Evolutionary conservation across 2,329 filamentous ascomycete species (phyloP), one percentile per base, ranked within the genome.

Genomic region (Xylariaceae sp.): DNA sequence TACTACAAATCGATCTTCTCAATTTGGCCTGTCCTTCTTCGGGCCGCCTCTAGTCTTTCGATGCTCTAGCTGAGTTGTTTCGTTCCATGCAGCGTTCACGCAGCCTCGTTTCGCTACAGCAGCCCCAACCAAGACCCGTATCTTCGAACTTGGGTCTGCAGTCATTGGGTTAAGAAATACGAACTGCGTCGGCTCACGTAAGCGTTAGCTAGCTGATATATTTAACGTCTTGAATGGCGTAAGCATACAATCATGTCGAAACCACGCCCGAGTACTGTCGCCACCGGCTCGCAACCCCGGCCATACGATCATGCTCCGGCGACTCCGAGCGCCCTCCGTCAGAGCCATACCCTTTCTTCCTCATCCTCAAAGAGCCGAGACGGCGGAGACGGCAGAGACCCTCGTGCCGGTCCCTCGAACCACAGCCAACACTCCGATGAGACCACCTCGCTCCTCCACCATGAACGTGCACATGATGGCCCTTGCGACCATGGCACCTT

Each of bases 401-500:
- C 50, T 32, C 29, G 44, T 32, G 50, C 61, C 12, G 56, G 54
- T 43, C 19, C 26, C 37, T 40, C 53, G 23, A 21, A 26, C n/a
- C 57, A 66, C 43, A 58, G 29, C 18, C 57, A 67, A 37, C 58
- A 60, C 6, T 63, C 73, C 7, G 74, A 72, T 61, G 84, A 87
- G 64, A 78, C 76, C 2, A 84, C 83, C 1, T 76, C 81, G 2
- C 71, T 87, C 21, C 74, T 71, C 48, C 63, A 73, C 41, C 63
- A 65, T 53, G 72, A 76, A 40, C 71, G 65, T 29, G 73, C 72
- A 4, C 79, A 82, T 61, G 72, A 77, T 9, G 80, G 79, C 19
- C 70, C 72, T 50, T 91, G 87, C 76, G 81, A 82, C 65, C 89
- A 95, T 74, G 90, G 90, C 65, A 89, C 89, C 16, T 91, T 93